Percentiles rank a stretch among this genome's conserved stretches.
Evolutionary conservation across 495 filamentous ascomycete species (phyloP).

Genomic region (Penicillium robsamsonii): DNA sequence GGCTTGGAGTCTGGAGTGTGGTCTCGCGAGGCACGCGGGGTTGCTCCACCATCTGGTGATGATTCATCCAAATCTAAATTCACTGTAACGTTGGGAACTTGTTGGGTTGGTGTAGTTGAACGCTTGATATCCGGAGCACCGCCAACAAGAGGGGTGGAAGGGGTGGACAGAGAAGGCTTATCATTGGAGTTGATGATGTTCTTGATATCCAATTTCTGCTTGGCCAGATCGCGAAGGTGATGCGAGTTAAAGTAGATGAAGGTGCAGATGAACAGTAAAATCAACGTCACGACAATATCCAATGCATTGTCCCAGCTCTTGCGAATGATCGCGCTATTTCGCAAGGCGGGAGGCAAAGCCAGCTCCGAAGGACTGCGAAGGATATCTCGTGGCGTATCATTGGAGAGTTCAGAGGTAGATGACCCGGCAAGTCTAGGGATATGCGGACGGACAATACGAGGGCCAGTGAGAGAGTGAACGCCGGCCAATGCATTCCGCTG

Average conservation of each 20-base stretch:
- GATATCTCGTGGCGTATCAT: slow-evolving; percentile 45
- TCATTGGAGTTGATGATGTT: slow-evolving; percentile 50
- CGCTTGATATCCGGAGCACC: slow-evolving; percentile 29
- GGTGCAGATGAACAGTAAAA: slow-evolving; percentile 43
- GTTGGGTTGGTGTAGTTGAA: slow-evolving; percentile 22
- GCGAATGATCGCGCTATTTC: slow-evolving; percentile 52
- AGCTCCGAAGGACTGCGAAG: slow-evolving; percentile 41
- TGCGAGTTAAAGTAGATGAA: slow-evolving; percentile 54
- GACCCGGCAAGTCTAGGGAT: slow-evolving; percentile 39
- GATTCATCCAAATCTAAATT: slow-evolving; percentile 33
- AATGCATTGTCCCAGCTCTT: slow-evolving; percentile 52
- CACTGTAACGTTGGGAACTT: slow-evolving; percentile 34
- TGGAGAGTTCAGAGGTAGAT: slow-evolving; percentile 30
- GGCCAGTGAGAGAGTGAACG: slow-evolving; percentile 51
- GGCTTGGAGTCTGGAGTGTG: slow-evolving; percentile 24
- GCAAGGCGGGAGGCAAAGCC: slow-evolving; percentile 45
- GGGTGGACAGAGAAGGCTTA: slow-evolving; percentile 42
- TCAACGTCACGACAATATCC: slow-evolving; percentile 50
- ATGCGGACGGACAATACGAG: slow-evolving; percentile 32
- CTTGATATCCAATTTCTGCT: slow-evolving; percentile 53
- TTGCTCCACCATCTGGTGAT: slow-evolving; percentile 23
- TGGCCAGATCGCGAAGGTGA: slow-evolving; percentile 47
- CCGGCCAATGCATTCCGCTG: slow-evolving; percentile 51
- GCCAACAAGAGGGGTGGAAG: slow-evolving; percentile 41
- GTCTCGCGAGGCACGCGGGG: slow-evolving; percentile 28